These are phyloP conservation scores for Candida peoriensis DNA, from an alignment of 805 yeast genomes.

Conservation along the genomic window DNA sequence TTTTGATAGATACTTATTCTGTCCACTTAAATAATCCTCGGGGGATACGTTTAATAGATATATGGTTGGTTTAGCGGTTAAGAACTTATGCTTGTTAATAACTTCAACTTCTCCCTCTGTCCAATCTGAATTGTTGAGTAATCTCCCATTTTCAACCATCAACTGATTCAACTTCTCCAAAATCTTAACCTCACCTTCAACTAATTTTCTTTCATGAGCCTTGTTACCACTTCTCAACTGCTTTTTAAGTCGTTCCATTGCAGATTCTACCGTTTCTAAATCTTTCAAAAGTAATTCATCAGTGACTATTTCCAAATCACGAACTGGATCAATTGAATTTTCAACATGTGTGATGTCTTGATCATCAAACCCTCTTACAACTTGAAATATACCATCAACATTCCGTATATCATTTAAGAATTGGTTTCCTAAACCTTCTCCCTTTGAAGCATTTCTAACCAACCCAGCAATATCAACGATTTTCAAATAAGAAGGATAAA, in stretches of 20 bases:
- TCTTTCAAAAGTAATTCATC: constrained; percentile 78
- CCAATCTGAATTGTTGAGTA: constrained; percentile 60
- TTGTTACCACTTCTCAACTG: constrained; percentile 34
- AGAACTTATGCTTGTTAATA: constrained; percentile 63
- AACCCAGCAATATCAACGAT: constrained; percentile 80
- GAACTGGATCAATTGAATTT: constrained; percentile 64
- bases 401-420: constrained; percentile 73
- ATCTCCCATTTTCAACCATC: constrained; percentile 58
- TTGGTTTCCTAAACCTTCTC: constrained; percentile 81
- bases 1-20: constrained; percentile 44
- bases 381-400: constrained; percentile 78
- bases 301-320: constrained; percentile 69
- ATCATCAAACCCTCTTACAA: constrained; percentile 70
- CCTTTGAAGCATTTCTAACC: constrained; percentile 76
- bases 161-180: constrained; percentile 39
- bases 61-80: constrained; percentile 88
- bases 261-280: constrained; percentile 60
- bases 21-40: constrained; percentile 53
- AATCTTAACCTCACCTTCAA: constrained; percentile 33
- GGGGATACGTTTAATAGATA: constrained; percentile 70
- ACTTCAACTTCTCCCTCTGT: constrained; percentile 57
- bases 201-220: constrained; percentile 43
- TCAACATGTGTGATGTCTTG: constrained; percentile 76
- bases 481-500: constrained; percentile 64
- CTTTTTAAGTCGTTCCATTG: constrained; percentile 47